Base-by-base conservation (phyloP, 2,329 filamentous ascomycete species). In the Claviceps capensis region DNA sequence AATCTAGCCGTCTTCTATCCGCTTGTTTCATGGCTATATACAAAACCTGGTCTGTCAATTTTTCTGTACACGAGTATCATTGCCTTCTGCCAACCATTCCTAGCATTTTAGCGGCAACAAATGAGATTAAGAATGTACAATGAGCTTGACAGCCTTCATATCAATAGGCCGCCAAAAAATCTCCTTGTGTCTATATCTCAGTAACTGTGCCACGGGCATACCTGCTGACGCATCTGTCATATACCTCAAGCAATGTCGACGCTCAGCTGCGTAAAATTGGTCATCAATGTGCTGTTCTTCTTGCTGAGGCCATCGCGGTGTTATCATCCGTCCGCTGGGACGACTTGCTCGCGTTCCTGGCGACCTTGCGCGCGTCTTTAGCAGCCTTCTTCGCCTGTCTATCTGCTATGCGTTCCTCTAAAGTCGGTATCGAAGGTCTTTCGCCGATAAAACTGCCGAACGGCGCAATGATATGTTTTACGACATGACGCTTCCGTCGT, bases 381-480 rank as follows among this genome's bases (percentile, higher is more conserved):
- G 69, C 70, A 36, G 71, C 67, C 52, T 76, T 76, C 65, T 79
- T 75, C 34, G 69, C 67, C 48, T 81, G 74, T 53, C 77, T 74
- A 49, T 72, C 69, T 13, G 65, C 73, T 59, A 80, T 72, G 44
- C 79, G 71, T 65, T 89, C 79, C 49, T 81, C 79, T 46, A 79
- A 65, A 0, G 75, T 81, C 26, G 83, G 83, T 11, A 93, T 73
- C 0, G 79, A 74, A 5, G 84, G 81, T 6, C 87, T 74, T 52
- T 78, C 73, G 30, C 81, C 73, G 50, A 86, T 78, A 2, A 81
- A 75, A 1, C 72, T 70, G 17, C 85, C 84, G 49, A 71, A 72
- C 2, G 85, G 86, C 3, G 86, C 82, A 55, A 91, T 77, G 59
- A 93, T 89, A 55, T 77, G 73, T 57, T 83, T 81, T 30, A 93